Evolutionary conservation across 148 eudicot species (phyloP).

Genomic region (Rhododendron vialii): DNA sequence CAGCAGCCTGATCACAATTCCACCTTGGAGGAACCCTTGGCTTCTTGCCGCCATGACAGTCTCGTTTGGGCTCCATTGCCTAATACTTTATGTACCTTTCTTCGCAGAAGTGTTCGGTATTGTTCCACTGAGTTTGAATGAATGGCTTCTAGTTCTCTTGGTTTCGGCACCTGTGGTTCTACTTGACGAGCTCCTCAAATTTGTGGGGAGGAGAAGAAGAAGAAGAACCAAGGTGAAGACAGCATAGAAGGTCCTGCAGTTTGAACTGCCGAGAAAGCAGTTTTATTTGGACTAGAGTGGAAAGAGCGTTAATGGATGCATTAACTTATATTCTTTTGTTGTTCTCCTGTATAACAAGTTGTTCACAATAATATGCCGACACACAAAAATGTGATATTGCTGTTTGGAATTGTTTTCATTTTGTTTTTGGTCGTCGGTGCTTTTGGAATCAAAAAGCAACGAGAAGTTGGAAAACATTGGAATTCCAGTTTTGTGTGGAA

Average conservation of each 20-base stretch:
- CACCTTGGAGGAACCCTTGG: constrained; percentile 92
- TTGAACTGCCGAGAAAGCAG: background rate
- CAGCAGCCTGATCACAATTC: constrained; percentile 66
- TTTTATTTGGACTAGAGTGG: background rate
- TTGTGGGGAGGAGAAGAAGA: constrained; percentile 50
- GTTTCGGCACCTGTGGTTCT: constrained; percentile 74
- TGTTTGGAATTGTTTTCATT: background rate
- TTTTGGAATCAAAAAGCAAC: background rate
- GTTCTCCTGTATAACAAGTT: background rate
- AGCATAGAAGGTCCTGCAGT: constrained; percentile 5
- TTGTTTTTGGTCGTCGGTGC: background rate
- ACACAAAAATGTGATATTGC: background rate
- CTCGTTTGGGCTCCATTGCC: constrained; percentile 69
- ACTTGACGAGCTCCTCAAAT: constrained; percentile 66
- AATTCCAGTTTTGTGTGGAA: background rate
- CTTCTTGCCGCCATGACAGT: constrained; percentile 70
- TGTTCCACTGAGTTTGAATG: constrained; percentile 61
- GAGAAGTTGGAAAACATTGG: background rate
- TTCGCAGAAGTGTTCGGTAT: constrained; percentile 70
- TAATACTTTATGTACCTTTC: constrained; percentile 73
- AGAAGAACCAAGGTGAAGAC: constrained; percentile 45
- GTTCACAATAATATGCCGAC: background rate
- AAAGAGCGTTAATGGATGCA: background rate
- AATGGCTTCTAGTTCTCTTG: constrained; percentile 67
- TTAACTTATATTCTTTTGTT: constrained; percentile 5